Evolutionary conservation across 257 asterid genomes (phyloP), one percentile per base, ranked within the genome.

Genomic region (Nicotiana benthamiana): DNA sequence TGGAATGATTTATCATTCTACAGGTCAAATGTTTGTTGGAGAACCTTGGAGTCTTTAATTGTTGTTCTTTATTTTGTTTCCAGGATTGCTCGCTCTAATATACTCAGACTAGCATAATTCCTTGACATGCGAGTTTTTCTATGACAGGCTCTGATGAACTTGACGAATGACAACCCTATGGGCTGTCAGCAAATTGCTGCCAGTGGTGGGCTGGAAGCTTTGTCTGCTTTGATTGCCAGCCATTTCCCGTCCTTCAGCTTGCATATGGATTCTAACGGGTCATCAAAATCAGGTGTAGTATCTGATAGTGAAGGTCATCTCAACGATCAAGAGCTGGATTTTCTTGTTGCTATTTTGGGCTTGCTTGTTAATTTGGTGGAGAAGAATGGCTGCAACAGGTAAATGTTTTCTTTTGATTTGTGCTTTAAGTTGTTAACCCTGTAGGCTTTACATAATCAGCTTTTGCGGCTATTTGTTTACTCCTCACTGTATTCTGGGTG

Each of bases 331-430:
- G 93, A 92, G 83, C 89, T 92, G 67, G 94, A 92, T 84, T 87
- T 91, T 85, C 97, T 92, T 79, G 96, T 92, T 80, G 94, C 96
- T 81, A 89, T 92, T 83, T 77, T 92, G 85, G 97, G 97, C n/a
- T 87, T 92, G 85, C 96, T 92, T 79, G 97, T 92, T 85, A 92
- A 92, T 87, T 86, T 92, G 88, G 96, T 92, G 27, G 97, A 92
- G 88, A 92, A 92, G 86, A 96, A 91, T 77, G 87, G 89, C 40
- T 63, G 79, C 75, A 92, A 90, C 83, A 90, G 97, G 97, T 92
- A 78, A 66, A 64, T 72, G 3, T 76, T 84, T 74, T 32, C 61
- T 20, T 62, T 8, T 61, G 64, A 75, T 82, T 56, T 30, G 48
- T 40, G 43, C 80, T 34, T 80, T 18, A 54, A 74, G 61, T 26